phyloP scores from a whole-genome alignment of 108 stramenopile genomes.

The Seminavis robusta region DNA sequence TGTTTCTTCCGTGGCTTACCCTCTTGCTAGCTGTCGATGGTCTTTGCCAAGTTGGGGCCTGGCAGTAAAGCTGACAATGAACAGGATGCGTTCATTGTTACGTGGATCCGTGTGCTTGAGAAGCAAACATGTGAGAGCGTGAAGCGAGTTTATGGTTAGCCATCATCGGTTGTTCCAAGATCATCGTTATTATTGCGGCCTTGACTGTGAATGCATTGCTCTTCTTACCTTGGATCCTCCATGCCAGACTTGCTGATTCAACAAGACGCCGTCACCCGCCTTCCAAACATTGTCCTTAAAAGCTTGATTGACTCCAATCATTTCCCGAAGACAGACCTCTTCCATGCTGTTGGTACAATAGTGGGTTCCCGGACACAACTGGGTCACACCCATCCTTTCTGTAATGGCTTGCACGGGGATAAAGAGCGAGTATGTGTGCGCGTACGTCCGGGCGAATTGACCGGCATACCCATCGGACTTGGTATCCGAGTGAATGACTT shows the following conservation, averaged over 20 bases:
- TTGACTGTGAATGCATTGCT: too few relatives aligned
- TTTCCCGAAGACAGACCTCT: constrained; percentile 19
- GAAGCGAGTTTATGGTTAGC: too few relatives aligned
- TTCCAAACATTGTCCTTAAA: constrained; percentile 23
- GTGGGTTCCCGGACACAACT: constrained; percentile 60
- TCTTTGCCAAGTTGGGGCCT: constrained; percentile 29
- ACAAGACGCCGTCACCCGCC: constrained; percentile 42
- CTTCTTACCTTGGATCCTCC: too few relatives aligned
- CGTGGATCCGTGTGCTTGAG: too few relatives aligned
- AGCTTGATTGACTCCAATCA: constrained; percentile 24
- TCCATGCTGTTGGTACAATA: constrained; percentile 42
- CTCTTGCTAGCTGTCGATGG: constrained; percentile 42
- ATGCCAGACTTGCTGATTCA: constrained; percentile 70
- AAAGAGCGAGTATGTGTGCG: constrained; percentile 53
- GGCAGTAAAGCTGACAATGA: constrained; percentile 50
- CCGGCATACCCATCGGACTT: constrained; percentile 52
- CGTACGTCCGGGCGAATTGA: constrained; percentile 52
- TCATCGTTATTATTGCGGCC: too few relatives aligned
- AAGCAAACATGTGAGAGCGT: too few relatives aligned
- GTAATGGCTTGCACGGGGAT: constrained; percentile 53
- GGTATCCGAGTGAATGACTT: constrained; percentile 58
- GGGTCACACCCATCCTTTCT: constrained; percentile 52
- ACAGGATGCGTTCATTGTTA: constrained; percentile 54
- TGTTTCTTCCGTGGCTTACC: too few relatives aligned
- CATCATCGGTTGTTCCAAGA: too few relatives aligned